Percentiles rank a stretch among this genome's conserved stretches.
Evolutionary conservation across 2,329 filamentous ascomycete genomes (phyloP).

Genomic region (Aphanocladium album): DNA sequence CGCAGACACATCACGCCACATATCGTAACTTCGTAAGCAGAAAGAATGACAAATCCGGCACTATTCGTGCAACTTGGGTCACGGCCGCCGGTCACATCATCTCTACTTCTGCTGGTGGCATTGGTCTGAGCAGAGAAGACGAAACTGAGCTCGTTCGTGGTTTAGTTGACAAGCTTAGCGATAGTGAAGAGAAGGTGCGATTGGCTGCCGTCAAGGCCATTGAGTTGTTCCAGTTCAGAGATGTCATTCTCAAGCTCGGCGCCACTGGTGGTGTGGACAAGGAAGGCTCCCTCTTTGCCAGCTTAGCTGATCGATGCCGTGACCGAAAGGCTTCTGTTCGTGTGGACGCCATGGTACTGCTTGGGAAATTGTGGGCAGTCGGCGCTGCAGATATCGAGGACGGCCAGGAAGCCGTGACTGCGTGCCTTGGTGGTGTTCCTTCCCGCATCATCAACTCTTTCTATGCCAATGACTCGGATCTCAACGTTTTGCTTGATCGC

Average conservation of each 20-base stretch:
- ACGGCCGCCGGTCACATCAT: slow-evolving; percentile 80
- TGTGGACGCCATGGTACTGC: slow-evolving; percentile 76
- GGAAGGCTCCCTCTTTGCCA: slow-evolving; percentile 71
- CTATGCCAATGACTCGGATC: slow-evolving; percentile 83
- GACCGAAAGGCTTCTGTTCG: slow-evolving; percentile 80
- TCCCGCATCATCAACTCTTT: slow-evolving; percentile 80
- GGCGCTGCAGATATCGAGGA: slow-evolving; percentile 80
- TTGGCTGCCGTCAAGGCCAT: slow-evolving; percentile 83
- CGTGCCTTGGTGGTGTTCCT: slow-evolving; percentile 76
- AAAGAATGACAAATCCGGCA: slow-evolving; percentile 77
- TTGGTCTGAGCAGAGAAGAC: slow-evolving; percentile 79
- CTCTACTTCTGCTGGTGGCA: slow-evolving; percentile 84
- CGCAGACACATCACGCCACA: slow-evolving; percentile 69
- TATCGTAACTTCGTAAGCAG: slow-evolving; percentile 83
- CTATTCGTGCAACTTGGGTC: slow-evolving; percentile 82
- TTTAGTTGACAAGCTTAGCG: slow-evolving; percentile 75
- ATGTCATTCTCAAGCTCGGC: slow-evolving; percentile 78
- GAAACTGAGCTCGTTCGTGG: slow-evolving; percentile 69
- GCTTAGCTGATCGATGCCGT: slow-evolving; percentile 80
- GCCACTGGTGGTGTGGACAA: slow-evolving; percentile 69
- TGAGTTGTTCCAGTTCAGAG: slow-evolving; percentile 71
- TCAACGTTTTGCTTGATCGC: slow-evolving; percentile 78
- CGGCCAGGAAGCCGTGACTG: slow-evolving; percentile 69
- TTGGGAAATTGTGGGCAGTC: slow-evolving; percentile 90
- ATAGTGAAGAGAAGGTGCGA: slow-evolving; percentile 87